Base-by-base conservation (phyloP, 768 basidiomycete species). In the Pisolithus sp. region DNA sequence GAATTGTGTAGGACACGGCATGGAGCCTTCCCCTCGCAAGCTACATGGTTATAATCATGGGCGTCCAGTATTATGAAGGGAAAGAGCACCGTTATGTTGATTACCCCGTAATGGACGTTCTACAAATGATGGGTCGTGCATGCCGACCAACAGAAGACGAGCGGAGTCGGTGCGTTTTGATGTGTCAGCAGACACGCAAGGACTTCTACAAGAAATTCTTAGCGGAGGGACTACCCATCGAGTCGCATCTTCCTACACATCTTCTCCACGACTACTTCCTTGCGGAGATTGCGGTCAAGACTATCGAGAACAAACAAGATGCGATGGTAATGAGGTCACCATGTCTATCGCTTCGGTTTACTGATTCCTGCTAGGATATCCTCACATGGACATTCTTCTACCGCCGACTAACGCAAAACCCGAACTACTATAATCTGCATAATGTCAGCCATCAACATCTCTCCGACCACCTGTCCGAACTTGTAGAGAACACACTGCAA, bases 151-250 rank as follows among this genome's bases (percentile, higher is more conserved):
- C 72, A 38, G 82, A 92, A 59, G 96, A 98, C 59, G 84, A 87
- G 2, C 84, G 86, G 53, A 93, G 91, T 59, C 87, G 93, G 13
- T 98, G 95, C 61, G 87, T 99, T 3, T 73, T 97, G 36, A 97
- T 99, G 93, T 93, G 91, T 62, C 95, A 98, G 61, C 91, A 95
- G 68, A 95, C 92, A 0, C 80, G 94, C 34, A 99, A 98, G 69
- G 95, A 98, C 66, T 99, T 98, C 70, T 98, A 94, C 79, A 95
- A 93, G 73, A 98, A 97, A 69, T 98, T 98, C 81, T 68, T 99
- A 47, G 85, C 86, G 1, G 94, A 98, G 65, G 96, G 95, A n/a
- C 72, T 99, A 24, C 96, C 95, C 6, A 96, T 98, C 57, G 96
- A 99, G 67, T 94, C 91, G 0, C 93, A 95, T 66, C 72, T 98